Conservation (phyloP, 2,329 filamentous ascomycete genomes). For the Venturia carpophila region DNA sequence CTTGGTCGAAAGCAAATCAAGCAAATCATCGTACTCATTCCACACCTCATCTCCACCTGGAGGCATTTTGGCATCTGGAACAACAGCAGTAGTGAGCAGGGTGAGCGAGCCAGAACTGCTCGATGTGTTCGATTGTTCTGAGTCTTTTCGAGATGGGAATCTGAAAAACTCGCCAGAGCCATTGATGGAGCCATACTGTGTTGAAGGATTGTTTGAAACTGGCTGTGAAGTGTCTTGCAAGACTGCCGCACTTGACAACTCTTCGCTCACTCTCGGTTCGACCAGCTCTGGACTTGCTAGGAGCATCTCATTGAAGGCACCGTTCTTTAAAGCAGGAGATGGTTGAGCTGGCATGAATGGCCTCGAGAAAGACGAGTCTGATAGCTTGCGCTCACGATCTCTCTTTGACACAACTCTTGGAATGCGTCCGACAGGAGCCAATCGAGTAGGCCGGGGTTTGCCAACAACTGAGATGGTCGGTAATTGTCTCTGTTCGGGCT, state of each 20-base stretch:
- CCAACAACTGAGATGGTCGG: neutral
- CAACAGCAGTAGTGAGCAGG: conserved; percentile 56
- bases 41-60: conserved; percentile 80
- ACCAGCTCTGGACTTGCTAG: conserved; percentile 22
- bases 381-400: conserved; percentile 55
- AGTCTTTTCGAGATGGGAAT: conserved; percentile 54
- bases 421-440: conserved; percentile 78
- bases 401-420: conserved; percentile 67
- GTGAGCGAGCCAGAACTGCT: conserved; percentile 56
- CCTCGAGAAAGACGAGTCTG: conserved; percentile 75
- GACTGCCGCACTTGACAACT: neutral
- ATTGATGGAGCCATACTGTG: neutral
- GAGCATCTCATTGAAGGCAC: conserved; percentile 22
- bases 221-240: neutral
- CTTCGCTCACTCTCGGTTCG: conserved; percentile 15
- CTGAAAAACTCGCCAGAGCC: conserved; percentile 15
- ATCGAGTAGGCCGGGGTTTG: conserved; percentile 49
- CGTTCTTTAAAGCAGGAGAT: conserved; percentile 24
- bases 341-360: conserved; percentile 55
- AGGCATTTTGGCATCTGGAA: conserved; percentile 54
- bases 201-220: neutral
- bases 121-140: conserved; percentile 58
- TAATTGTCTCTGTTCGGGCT: neutral
- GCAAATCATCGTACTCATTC: conserved; percentile 87
- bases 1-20: conserved; percentile 52